phyloP scores from a whole-genome alignment of 345 rosid species.

The Pistacia integerrima region DNA sequence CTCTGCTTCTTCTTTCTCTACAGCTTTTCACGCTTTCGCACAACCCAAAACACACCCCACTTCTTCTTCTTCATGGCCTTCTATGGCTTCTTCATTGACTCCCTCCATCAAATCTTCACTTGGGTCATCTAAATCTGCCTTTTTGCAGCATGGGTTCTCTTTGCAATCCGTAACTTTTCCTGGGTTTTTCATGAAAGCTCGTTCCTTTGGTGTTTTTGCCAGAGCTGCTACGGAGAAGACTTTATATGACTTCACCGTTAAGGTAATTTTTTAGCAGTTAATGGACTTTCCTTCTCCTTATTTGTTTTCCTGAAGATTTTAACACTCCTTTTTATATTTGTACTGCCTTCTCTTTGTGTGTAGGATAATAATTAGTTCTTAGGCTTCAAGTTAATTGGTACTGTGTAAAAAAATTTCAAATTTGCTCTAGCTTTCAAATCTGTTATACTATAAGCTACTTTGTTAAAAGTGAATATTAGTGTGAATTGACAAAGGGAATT shows the following conservation, averaged over 20 bases:
- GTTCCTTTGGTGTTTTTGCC: constrained; percentile 50
- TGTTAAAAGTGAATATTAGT: background rate
- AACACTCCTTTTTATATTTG: background rate
- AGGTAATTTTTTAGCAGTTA: constrained; percentile 42
- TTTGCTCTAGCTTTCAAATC: background rate
- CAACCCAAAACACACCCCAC: constrained; percentile 25
- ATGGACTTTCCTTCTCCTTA: constrained; percentile 10
- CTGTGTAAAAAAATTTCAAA: background rate
- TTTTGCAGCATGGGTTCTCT: constrained; percentile 52
- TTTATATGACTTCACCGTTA: constrained; percentile 73
- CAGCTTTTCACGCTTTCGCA: constrained; percentile 29
- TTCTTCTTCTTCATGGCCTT: constrained; percentile 24
- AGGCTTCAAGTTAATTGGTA: constrained; percentile 5
- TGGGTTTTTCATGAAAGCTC: constrained; percentile 42
- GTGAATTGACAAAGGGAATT: background rate
- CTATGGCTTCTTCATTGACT: constrained; percentile 37
- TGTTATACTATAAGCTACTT: background rate
- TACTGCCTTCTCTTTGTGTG: background rate
- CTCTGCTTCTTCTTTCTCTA: constrained; percentile 35
- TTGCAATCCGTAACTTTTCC: constrained; percentile 29
- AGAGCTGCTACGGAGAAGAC: constrained; percentile 76
- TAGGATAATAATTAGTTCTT: too few species aligned
- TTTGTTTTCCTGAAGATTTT: background rate
- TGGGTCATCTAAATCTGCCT: constrained; percentile 47
- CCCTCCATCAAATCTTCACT: constrained; percentile 50